These are phyloP conservation scores for Phellinidium pouzarii DNA, from an alignment of 1,284 basidiomycete genomes.

Conservation along the genomic window DNA sequence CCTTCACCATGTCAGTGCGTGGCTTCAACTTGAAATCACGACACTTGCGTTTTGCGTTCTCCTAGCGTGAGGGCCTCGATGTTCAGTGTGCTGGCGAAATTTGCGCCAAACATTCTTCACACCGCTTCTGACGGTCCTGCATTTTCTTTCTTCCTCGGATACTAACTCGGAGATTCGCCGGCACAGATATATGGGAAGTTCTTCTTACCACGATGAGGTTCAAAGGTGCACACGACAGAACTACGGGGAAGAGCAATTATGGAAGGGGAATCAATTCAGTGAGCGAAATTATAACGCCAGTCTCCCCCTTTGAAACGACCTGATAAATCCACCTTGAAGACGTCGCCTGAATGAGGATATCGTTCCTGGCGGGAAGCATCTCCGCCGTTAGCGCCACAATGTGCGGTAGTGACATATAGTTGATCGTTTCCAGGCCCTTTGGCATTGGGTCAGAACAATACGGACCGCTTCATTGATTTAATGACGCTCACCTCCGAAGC, in stretches of 20 bases:
- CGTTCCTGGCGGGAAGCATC: slow-evolving; percentile 41
- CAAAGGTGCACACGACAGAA: neutral
- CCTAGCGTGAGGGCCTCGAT: neutral
- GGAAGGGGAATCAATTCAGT: slow-evolving; percentile 23
- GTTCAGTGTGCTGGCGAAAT: neutral
- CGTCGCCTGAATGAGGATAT: slow-evolving; percentile 58
- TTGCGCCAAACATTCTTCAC: neutral
- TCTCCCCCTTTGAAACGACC: slow-evolving; percentile 42
- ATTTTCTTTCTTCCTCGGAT: neutral
- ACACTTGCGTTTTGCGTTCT: neutral
- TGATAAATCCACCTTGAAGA: slow-evolving; percentile 55
- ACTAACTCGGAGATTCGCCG: neutral
- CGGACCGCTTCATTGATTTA: slow-evolving; percentile 4
- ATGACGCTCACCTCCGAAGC: slow-evolving; percentile 50
- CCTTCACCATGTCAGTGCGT: neutral
- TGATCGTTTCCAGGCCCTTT: slow-evolving; percentile 55
- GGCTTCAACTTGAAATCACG: neutral
- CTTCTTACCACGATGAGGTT: neutral
- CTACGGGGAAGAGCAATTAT: neutral
- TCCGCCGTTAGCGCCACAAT: slow-evolving; percentile 50
- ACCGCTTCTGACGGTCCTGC: neutral
- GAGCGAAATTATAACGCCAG: slow-evolving; percentile 34
- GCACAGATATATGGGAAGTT: neutral
- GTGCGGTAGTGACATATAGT: slow-evolving; percentile 60
- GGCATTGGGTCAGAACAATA: slow-evolving; percentile 7